These are phyloP conservation scores for Pythium periplocum DNA, from an alignment of 352 stramenopile genomes.

Conservation along the genomic window DNA sequence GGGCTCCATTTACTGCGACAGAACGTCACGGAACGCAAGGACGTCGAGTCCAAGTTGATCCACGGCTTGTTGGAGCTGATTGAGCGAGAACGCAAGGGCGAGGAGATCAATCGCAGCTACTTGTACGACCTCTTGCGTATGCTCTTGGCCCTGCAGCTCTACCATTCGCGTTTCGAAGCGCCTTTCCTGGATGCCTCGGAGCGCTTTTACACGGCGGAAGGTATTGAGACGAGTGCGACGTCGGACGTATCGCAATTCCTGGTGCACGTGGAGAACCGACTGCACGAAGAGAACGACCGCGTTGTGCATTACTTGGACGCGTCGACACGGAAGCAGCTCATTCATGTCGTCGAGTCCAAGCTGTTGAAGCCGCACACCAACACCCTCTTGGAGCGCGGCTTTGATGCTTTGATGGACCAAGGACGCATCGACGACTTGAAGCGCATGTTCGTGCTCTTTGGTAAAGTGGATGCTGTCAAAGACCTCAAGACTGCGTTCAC, in stretches of 20 bases:
- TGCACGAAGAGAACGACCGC: constrained; percentile 78
- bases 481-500: constrained; percentile 64
- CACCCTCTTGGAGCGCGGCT: constrained; percentile 81
- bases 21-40: constrained; percentile 46
- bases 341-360: constrained; percentile 72
- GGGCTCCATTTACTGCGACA: constrained; percentile 68
- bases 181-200: constrained; percentile 84
- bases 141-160: constrained; percentile 81
- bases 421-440: constrained; percentile 78
- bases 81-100: constrained; percentile 83
- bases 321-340: constrained; percentile 69
- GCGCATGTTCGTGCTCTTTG: constrained; percentile 83
- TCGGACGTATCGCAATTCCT: constrained; percentile 83
- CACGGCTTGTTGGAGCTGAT: constrained; percentile 76
- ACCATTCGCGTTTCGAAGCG: constrained; percentile 81
- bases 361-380: constrained; percentile 81
- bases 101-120: constrained; percentile 79
- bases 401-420: constrained; percentile 84
- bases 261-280: constrained; percentile 79
- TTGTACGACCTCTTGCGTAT: constrained; percentile 82
- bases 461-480: constrained; percentile 60
- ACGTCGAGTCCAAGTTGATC: constrained; percentile 67
- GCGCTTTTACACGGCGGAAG: constrained; percentile 84
- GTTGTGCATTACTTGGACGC: constrained; percentile 70
- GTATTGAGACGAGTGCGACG: constrained; percentile 43